A percentile compares a stretch with the other conserved stretches of the same genome.
Conservation (phyloP, 2,329 filamentous ascomycete species). For the Trichoderma citrinoviride region DNA sequence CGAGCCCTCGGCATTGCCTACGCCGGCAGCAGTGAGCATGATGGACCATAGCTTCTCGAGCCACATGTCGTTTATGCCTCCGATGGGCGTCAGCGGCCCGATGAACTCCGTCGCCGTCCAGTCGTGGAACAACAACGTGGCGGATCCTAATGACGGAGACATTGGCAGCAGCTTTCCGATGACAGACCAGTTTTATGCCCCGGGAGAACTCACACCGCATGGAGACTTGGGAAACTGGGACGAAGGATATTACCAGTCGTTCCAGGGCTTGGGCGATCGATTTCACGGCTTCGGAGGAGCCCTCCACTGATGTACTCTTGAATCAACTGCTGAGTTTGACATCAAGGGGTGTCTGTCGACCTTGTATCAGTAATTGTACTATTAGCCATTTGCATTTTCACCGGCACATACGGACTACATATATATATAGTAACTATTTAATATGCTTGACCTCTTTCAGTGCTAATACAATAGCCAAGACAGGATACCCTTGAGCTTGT, state of each 20-base stretch:
- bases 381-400: not conserved
- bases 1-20: conserved; percentile 24
- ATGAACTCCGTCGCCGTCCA: conserved; percentile 28
- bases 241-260: conserved; percentile 27
- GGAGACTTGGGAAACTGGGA: conserved; percentile 27
- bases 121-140: conserved; percentile 33
- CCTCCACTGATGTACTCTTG: not conserved
- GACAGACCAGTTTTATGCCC: conserved; percentile 27
- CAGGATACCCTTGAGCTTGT: too few relatives aligned
- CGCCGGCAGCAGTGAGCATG: conserved; percentile 24
- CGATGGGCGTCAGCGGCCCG: conserved; percentile 22
- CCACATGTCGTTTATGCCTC: conserved; percentile 27
- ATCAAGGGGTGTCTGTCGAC: not conserved
- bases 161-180: conserved; percentile 25
- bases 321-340: not conserved
- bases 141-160: conserved; percentile 27
- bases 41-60: conserved; percentile 23
- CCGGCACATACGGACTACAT: too few relatives aligned
- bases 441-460: not conserved
- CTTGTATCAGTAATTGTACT: conserved; percentile 12
- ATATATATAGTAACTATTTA: too few relatives aligned
- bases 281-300: conserved; percentile 26
- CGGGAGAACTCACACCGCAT: conserved; percentile 28
- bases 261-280: conserved; percentile 25
- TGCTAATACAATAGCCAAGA: not conserved